phyloP scores from a whole-genome alignment of 352 stramenopile genomes.

The Lagenidium giganteum region DNA sequence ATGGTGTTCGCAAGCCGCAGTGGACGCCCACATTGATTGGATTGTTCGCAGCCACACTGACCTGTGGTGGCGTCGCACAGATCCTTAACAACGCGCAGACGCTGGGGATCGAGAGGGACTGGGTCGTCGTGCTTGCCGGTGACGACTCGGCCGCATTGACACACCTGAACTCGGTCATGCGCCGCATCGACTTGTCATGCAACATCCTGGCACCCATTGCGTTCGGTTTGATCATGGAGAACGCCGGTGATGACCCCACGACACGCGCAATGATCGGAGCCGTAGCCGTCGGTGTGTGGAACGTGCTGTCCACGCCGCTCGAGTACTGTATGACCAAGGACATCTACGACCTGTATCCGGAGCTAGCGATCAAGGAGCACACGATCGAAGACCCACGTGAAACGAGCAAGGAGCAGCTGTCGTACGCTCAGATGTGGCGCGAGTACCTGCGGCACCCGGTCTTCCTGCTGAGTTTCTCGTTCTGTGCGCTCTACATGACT shows the following conservation, averaged over 20 bases:
- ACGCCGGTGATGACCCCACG: conserved; percentile 38
- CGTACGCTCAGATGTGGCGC: conserved; percentile 14
- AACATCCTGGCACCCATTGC: conserved; percentile 58
- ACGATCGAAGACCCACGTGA: conserved; percentile 7
- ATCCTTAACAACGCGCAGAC: conserved; percentile 63
- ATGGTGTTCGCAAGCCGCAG: conserved; percentile 32
- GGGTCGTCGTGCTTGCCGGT: conserved; percentile 69
- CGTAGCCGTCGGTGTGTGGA: conserved; percentile 54
- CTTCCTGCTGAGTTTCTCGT: conserved; percentile 18
- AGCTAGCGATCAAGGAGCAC: conserved; percentile 23
- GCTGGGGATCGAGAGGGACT: conserved; percentile 74
- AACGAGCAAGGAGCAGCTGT: too few species aligned
- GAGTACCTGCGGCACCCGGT: conserved; percentile 13
- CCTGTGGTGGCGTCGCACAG: conserved; percentile 55
- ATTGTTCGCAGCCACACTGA: conserved; percentile 33
- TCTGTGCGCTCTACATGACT: conserved; percentile 20
- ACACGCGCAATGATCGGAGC: conserved; percentile 51
- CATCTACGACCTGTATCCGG: conserved; percentile 38
- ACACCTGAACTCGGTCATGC: conserved; percentile 62
- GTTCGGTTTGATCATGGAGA: conserved; percentile 69
- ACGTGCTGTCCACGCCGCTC: conserved; percentile 57
- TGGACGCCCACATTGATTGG: conserved; percentile 34
- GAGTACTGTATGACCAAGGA: conserved; percentile 60
- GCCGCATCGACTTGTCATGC: conserved; percentile 66
- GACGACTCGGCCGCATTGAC: conserved; percentile 31